These are phyloP conservation scores for Corymbia citriodora DNA, from an alignment of 441 rosid genomes.

Conservation along the genomic window DNA sequence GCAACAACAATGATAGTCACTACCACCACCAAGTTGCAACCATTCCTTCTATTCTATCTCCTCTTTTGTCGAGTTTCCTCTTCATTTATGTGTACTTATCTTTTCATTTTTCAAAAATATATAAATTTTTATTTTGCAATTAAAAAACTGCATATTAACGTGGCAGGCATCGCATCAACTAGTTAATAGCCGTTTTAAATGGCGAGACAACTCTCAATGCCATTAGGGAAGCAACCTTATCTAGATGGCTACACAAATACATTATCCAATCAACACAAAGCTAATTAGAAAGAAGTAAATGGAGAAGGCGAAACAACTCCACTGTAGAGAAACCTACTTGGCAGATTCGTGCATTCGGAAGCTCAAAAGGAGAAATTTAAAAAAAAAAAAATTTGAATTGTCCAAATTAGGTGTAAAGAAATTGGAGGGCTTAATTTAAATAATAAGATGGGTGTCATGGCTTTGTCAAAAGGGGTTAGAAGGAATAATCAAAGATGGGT, in stretches of 20 bases:
- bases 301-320: not conserved
- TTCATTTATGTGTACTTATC: not conserved
- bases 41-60: not conserved
- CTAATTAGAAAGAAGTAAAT: not conserved
- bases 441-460: conserved; percentile 29
- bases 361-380: not conserved
- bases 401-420: not conserved
- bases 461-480: conserved; percentile 53
- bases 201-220: not conserved
- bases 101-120: not conserved
- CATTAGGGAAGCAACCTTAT: not conserved
- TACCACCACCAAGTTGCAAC: not conserved
- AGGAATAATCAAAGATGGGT: conserved; percentile 35
- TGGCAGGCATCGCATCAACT: not conserved
- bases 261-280: not conserved
- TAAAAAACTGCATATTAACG: not conserved
- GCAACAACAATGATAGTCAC: not conserved
- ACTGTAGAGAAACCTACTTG: not conserved
- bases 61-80: not conserved
- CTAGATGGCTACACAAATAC: not conserved
- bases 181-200: not conserved
- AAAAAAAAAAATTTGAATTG: not conserved
- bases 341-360: not conserved
- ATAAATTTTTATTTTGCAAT: not conserved
- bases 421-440: not conserved